Percentiles rank a stretch among this genome's conserved stretches.
These are phyloP conservation scores for Paramecium biaurelia DNA, from an alignment of 73 alveolate genomes.

Conservation along the genomic window DNA sequence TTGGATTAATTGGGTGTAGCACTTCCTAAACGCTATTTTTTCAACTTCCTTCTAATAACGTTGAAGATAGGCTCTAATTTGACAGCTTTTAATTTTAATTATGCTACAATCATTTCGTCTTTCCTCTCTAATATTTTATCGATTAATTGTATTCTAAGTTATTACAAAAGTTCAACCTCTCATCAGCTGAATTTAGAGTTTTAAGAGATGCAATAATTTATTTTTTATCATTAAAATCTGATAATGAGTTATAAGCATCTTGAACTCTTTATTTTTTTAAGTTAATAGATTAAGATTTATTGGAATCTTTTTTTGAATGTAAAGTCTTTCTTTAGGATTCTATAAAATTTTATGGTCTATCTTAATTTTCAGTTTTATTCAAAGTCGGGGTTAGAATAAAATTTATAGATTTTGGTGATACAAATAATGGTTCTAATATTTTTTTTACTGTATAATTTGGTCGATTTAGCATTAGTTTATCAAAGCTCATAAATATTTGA, in stretches of 20 bases:
- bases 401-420: neutral
- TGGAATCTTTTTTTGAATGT: neutral
- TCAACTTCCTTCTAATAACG: neutral
- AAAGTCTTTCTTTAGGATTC: neutral
- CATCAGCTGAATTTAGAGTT: conserved; percentile 46
- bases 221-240: conserved; percentile 50
- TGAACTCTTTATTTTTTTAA: conserved; percentile 11
- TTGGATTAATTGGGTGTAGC: neutral
- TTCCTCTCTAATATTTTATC: conserved; percentile 50
- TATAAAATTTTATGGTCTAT: neutral
- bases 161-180: neutral
- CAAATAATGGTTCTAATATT: neutral
- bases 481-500: conserved; percentile 6
- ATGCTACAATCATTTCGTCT: conserved; percentile 33
- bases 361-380: neutral
- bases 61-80: conserved; percentile 41
- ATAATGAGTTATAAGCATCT: conserved; percentile 12
- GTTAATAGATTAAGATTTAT: neutral
- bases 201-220: conserved; percentile 1
- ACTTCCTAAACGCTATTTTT: neutral
- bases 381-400: neutral
- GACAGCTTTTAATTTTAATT: neutral
- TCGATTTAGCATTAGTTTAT: neutral
- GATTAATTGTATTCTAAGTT: conserved; percentile 1
- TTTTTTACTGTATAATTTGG: conserved; percentile 14